phyloP scores from a whole-genome alignment of 1,139 yeast genomes.

The Barnettozyma hawaiiensis region DNA sequence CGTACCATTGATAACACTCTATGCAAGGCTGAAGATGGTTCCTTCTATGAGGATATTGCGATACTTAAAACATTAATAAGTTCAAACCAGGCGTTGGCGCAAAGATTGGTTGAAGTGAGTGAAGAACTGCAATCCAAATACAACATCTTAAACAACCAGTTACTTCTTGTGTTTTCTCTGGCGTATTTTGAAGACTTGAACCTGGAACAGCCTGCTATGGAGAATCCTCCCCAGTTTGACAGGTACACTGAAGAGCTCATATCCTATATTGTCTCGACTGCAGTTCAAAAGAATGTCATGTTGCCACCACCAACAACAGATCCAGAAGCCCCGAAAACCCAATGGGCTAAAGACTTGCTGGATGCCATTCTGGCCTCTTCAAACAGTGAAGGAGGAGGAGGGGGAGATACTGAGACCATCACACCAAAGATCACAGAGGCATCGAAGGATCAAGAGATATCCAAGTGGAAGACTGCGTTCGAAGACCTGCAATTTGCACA shows the following conservation, averaged over 20 bases:
- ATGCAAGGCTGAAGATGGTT: not conserved
- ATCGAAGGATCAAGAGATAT: constrained; percentile 18
- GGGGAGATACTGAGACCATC: too few relatives aligned
- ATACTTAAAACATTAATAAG: constrained; percentile 10
- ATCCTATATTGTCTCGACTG: constrained; percentile 47
- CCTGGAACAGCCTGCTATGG: constrained; percentile 1
- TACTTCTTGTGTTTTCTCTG: constrained; percentile 17
- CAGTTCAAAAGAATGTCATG: constrained; percentile 44
- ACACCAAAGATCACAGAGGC: not conserved
- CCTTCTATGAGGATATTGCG: constrained; percentile 6
- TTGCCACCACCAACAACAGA: constrained; percentile 45
- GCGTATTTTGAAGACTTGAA: constrained; percentile 20
- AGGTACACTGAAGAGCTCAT: constrained; percentile 41
- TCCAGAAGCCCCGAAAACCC: constrained; percentile 33
- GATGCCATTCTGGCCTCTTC: constrained; percentile 32
- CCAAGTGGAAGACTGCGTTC: constrained; percentile 50
- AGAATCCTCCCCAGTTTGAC: not conserved
- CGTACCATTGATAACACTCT: constrained; percentile 11
- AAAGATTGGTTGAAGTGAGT: constrained; percentile 9
- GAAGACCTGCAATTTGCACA: constrained; percentile 60
- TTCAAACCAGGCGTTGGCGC: constrained; percentile 14
- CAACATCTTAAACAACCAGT: constrained; percentile 14
- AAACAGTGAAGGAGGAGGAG: not conserved
- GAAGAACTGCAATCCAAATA: constrained; percentile 9
- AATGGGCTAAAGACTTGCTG: constrained; percentile 54